Base-by-base conservation (phyloP, 2,329 filamentous ascomycete species). In the Grosmannia clavigera region DNA sequence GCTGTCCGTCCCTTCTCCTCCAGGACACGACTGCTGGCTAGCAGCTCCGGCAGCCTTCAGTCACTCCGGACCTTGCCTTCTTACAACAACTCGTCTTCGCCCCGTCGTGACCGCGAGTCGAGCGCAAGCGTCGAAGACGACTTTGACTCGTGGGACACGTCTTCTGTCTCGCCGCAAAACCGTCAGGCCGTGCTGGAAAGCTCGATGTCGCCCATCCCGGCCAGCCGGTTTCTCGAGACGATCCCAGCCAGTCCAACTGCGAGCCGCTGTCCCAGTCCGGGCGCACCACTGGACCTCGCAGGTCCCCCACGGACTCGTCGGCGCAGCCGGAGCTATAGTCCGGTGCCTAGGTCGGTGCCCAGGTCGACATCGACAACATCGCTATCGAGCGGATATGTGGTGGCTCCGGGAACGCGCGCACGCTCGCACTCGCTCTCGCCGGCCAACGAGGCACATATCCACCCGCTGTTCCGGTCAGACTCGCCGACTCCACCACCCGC, bases 141-240 rank as follows among this genome's bases (percentile, higher is more conserved):
- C 1, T 90, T 90, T 66, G 87, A 90, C 66, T 84, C 80, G 2
- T 90, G 87, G 87, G 86, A 90, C 67, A 88, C 85, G 0, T 87
- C 85, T 0, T 76, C 78, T 0, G 83, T 89, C 2, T 85, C 86
- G 65, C 73, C 80, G 3, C 81, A 85, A 64, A 81, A 78, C 65
- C 78, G 82, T 33, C 81, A 85, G 65, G 77, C 78, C 2, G 78
- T 84, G 1, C 67, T 82, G 58, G 80, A 79, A 58, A 72, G 76
- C 12, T 75, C 77, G 29, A 74, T 74, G 16, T 75, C 75, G 53
- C 67, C 75, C 33, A 31, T 57, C 22, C 73, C 75, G 25, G 50
- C 22, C 27, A 50, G 27, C 40, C 78, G 78, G 35, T 79, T 80
- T 58, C 76, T 92, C 6, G 87, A 90, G 68, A 85, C 87, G 0